Conservation (phyloP, 75 land plant species). For the Pinus tabuliformis region DNA sequence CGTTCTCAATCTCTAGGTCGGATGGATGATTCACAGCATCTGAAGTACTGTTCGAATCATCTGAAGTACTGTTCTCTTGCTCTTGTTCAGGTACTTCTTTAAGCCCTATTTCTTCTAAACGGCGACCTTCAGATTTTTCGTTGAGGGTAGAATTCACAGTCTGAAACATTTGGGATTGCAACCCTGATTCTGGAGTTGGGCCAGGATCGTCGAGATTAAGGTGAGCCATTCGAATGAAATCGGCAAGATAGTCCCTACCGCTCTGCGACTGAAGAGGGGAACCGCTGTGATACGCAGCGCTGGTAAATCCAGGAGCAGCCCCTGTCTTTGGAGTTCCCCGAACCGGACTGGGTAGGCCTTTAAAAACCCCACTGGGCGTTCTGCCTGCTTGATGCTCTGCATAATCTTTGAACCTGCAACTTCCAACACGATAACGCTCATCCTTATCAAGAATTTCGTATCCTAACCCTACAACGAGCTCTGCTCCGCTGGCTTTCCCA, state of each 20-base stretch:
- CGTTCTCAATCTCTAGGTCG: neutral
- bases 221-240: constrained; percentile 24
- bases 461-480: constrained; percentile 65
- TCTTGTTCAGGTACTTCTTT: constrained; percentile 40
- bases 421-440: constrained; percentile 11
- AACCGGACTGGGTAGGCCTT: constrained; percentile 61
- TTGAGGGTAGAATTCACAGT: constrained; percentile 55
- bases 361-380: constrained; percentile 45
- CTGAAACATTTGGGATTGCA: neutral
- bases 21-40: constrained; percentile 6
- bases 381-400: constrained; percentile 11
- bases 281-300: neutral
- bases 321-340: constrained; percentile 38
- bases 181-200: neutral
- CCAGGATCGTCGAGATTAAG: constrained; percentile 27
- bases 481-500: constrained; percentile 88
- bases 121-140: constrained; percentile 28
- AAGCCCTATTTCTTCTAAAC: constrained; percentile 52
- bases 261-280: constrained; percentile 22
- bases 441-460: constrained; percentile 79
- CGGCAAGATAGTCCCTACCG: constrained; percentile 7
- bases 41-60: neutral
- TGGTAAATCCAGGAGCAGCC: neutral
- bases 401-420: constrained; percentile 13
- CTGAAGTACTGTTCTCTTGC: neutral